These are phyloP conservation scores for Saturnispora saitoi DNA, from an alignment of 805 yeast genomes.

Conservation along the genomic window DNA sequence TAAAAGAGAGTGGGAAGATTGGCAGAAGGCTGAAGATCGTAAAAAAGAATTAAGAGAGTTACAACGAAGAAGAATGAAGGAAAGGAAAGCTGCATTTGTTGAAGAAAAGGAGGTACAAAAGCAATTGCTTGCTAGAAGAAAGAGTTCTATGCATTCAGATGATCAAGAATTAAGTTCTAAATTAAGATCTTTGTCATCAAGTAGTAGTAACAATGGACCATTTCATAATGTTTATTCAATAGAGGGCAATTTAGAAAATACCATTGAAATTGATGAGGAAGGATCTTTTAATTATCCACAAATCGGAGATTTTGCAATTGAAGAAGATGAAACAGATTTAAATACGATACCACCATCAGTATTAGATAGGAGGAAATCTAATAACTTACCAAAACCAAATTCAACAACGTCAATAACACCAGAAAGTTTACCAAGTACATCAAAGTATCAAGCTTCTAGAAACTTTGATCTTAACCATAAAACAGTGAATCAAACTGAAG, in stretches of 20 bases:
- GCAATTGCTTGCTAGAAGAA: constrained; percentile 12
- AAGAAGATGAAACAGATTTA: constrained; percentile 9
- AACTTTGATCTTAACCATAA: constrained; percentile 27
- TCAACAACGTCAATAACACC: neutral
- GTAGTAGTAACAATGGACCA: constrained; percentile 2
- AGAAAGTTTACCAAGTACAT: neutral
- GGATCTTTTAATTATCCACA: constrained; percentile 14
- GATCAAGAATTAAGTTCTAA: constrained; percentile 17
- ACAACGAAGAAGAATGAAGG: constrained; percentile 16
- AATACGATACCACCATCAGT: neutral
- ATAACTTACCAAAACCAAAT: neutral
- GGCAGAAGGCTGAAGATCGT: constrained; percentile 17
- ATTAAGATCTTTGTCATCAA: constrained; percentile 19
- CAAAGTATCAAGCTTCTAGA: neutral
- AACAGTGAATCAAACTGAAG: constrained; percentile 40
- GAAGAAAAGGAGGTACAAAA: constrained; percentile 10
- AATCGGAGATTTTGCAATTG: constrained; percentile 13
- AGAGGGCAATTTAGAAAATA: constrained; percentile 1
- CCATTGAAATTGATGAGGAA: neutral
- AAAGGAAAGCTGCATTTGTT: constrained; percentile 14
- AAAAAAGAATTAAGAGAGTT: constrained; percentile 17
- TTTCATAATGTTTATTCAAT: neutral
- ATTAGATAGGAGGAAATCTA: neutral
- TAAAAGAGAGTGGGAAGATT: constrained; percentile 21
- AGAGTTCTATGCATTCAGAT: constrained; percentile 13